phyloP scores from a whole-genome alignment of 2,329 filamentous ascomycete species.

The Xylaria sp. region DNA sequence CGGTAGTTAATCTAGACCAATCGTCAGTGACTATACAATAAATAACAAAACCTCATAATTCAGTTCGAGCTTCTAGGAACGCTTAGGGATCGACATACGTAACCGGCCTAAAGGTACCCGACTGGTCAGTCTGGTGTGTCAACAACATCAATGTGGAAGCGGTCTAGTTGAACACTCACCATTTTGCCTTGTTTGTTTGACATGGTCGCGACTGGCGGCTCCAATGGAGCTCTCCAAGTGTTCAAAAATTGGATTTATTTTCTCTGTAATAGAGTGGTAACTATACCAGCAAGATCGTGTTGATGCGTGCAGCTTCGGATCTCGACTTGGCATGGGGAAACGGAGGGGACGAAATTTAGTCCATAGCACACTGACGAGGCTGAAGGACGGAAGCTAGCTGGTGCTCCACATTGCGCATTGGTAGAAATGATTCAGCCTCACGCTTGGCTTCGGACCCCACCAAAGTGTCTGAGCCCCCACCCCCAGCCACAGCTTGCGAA shows the following conservation, averaged over 20 bases:
- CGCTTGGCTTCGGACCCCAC: constrained; percentile 40
- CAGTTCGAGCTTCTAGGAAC: constrained; percentile 37
- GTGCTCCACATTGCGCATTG: constrained; percentile 28
- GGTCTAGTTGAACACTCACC: constrained; percentile 71
- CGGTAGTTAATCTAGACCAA: constrained; percentile 91
- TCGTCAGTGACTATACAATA: constrained; percentile 42
- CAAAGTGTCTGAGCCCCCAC: constrained; percentile 22
- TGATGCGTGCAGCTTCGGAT: constrained; percentile 53
- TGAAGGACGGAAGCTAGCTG: constrained; percentile 37
- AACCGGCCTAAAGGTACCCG: constrained; percentile 70
- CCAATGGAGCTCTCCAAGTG: constrained; percentile 54
- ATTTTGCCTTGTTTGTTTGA: constrained; percentile 99
- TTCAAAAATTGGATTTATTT: constrained; percentile 57
- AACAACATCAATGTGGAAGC: constrained; percentile 62
- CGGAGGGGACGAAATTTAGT: constrained; percentile 54
- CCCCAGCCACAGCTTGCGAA: constrained; percentile 40
- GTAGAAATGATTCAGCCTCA: constrained; percentile 27
- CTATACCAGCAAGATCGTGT: constrained; percentile 54
- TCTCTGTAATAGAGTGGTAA: constrained; percentile 37
- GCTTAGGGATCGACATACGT: constrained; percentile 64
- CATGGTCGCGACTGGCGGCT: constrained; percentile 64
- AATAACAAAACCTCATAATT: constrained; percentile 32
- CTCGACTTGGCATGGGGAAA: constrained; percentile 54
- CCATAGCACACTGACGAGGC: constrained; percentile 44
- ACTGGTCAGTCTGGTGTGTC: constrained; percentile 69